A percentile compares a stretch with the other conserved stretches of the same genome.
phyloP scores from a whole-genome alignment of 2,329 filamentous ascomycete genomes.

The Colletotrichum trifolii region DNA sequence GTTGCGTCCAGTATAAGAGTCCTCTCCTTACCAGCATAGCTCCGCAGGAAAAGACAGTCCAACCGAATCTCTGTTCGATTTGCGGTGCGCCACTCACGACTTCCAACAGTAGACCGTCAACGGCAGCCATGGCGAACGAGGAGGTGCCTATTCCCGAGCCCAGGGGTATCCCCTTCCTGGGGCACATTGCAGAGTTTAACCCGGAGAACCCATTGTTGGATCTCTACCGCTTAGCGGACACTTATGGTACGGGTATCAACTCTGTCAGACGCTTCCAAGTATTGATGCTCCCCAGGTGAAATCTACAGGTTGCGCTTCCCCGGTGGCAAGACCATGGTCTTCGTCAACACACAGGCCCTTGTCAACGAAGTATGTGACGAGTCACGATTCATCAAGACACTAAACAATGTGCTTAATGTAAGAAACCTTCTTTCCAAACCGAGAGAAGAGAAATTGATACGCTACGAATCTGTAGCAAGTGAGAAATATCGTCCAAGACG shows the following conservation, averaged over 20 bases:
- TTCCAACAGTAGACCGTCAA: background rate
- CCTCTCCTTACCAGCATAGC: too few relatives aligned
- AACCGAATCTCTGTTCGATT: too few relatives aligned
- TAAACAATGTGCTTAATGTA: slow-evolving; percentile 56
- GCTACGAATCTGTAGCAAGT: slow-evolving; percentile 53
- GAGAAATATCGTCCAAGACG: slow-evolving; percentile 63
- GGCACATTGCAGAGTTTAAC: slow-evolving; percentile 74
- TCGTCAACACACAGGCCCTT: slow-evolving; percentile 65
- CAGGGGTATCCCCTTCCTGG: slow-evolving; percentile 71
- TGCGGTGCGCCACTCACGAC: too few relatives aligned
- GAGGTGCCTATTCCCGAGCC: slow-evolving; percentile 54
- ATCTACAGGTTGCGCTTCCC: slow-evolving; percentile 68
- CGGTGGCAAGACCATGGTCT: slow-evolving; percentile 55
- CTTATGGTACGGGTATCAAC: slow-evolving; percentile 65
- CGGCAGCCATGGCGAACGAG: slow-evolving; percentile 41
- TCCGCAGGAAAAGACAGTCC: too few relatives aligned
- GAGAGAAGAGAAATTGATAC: background rate
- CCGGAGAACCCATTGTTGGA: slow-evolving; percentile 66
- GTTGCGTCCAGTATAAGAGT: too few relatives aligned
- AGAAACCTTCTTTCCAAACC: background rate
- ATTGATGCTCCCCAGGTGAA: slow-evolving; percentile 54
- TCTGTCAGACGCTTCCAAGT: background rate
- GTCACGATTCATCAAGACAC: slow-evolving; percentile 70
- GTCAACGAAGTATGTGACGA: slow-evolving; percentile 75
- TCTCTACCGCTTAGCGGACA: slow-evolving; percentile 67